Evolutionary conservation across 495 filamentous ascomycete genomes (phyloP).

Genomic region (Hypoxylon rickii): DNA sequence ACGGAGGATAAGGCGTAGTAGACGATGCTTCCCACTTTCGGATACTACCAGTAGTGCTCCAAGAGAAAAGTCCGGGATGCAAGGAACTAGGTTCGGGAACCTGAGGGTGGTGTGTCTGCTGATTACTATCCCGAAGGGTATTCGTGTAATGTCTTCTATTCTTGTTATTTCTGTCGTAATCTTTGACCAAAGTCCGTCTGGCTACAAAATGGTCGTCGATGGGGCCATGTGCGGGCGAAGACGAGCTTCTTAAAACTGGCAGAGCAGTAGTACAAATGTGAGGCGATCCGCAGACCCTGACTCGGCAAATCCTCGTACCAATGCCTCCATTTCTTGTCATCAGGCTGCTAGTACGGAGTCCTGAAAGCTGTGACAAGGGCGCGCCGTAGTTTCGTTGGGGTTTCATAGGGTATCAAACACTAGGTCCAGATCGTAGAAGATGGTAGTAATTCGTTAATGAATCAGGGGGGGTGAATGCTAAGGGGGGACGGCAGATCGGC

Average conservation of each 20-base stretch:
- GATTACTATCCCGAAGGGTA: conserved; percentile 34
- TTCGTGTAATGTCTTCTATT: conserved; percentile 29
- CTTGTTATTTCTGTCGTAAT: conserved; percentile 30
- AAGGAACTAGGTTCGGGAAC: conserved; percentile 38
- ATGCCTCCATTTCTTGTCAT: conserved; percentile 26
- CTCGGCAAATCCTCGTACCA: conserved; percentile 19
- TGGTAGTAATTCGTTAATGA: conserved; percentile 23
- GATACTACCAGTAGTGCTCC: conserved; percentile 38
- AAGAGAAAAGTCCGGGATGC: conserved; percentile 41
- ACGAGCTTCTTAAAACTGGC: conserved; percentile 38
- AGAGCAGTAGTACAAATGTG: conserved; percentile 17
- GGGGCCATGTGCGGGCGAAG: conserved; percentile 24
- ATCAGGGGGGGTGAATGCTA: conserved; percentile 11
- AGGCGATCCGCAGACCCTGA: conserved; percentile 32
- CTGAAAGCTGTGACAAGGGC: conserved; percentile 32
- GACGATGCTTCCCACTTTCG: conserved; percentile 36
- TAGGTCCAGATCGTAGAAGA: conserved; percentile 26
- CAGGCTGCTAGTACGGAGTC: conserved; percentile 34
- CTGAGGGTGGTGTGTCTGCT: conserved; percentile 28
- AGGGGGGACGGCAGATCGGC: conserved; percentile 30
- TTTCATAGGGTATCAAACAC: conserved; percentile 37
- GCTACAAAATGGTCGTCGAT: conserved; percentile 16
- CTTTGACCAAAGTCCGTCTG: conserved; percentile 30
- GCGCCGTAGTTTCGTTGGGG: conserved; percentile 36
- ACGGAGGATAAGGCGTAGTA: conserved; percentile 23